Evolutionary conservation across 805 yeast species (phyloP).

Genomic region (Saccharomycopsis capsularis): DNA sequence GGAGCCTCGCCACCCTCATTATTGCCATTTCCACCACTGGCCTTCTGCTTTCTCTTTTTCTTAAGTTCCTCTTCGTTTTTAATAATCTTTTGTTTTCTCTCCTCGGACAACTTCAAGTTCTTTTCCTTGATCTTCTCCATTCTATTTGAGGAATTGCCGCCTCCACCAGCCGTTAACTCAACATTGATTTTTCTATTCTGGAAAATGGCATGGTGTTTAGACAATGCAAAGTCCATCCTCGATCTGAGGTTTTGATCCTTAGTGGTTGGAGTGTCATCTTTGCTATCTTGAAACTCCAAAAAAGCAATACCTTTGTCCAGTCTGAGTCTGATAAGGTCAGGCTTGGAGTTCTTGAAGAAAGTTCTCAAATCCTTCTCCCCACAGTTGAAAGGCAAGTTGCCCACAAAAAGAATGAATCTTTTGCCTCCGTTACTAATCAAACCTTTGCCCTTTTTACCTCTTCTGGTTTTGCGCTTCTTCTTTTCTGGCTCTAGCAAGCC

Average conservation of each 20-base stretch:
- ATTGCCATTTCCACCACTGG: not conserved
- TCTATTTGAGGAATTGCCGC: constrained; percentile 75
- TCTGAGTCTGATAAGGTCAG: constrained; percentile 72
- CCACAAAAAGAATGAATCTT: constrained; percentile 80
- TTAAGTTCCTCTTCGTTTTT: constrained; percentile 38
- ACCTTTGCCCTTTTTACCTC: constrained; percentile 69
- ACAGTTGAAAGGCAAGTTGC: constrained; percentile 75
- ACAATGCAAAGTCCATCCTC: constrained; percentile 76
- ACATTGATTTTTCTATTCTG: constrained; percentile 80
- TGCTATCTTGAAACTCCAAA: constrained; percentile 50
- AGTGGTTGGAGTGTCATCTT: constrained; percentile 33
- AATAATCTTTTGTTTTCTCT: constrained; percentile 52
- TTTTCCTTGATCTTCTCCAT: constrained; percentile 67
- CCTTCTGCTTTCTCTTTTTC: constrained; percentile 24
- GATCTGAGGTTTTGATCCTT: constrained; percentile 30
- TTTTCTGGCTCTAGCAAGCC: constrained; percentile 32
- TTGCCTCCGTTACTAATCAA: constrained; percentile 40
- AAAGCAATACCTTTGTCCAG: constrained; percentile 88
- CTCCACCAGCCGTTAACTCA: constrained; percentile 97
- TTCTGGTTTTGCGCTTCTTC: constrained; percentile 68
- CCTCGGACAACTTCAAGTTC: constrained; percentile 67
- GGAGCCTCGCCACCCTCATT: not conserved
- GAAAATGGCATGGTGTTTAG: constrained; percentile 71
- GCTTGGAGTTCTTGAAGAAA: constrained; percentile 70
- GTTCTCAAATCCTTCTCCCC: constrained; percentile 52